These are phyloP conservation scores for Nephelium lappaceum DNA, from an alignment of 345 rosid species.

Conservation along the genomic window DNA sequence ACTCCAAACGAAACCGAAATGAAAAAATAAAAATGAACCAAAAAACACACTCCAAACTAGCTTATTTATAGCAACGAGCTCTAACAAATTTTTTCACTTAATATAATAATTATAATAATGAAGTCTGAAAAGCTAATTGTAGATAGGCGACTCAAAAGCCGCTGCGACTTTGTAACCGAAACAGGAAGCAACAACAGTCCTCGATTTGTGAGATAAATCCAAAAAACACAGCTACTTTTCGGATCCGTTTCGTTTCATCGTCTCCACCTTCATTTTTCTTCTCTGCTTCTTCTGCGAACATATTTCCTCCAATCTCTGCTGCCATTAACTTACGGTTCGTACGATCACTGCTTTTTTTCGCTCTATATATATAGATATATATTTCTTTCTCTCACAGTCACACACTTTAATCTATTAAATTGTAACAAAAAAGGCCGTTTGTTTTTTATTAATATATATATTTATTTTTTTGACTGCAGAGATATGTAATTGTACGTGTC, in stretches of 20 bases:
- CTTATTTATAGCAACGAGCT: background rate
- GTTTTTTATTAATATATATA: background rate
- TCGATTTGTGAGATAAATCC: constrained; percentile 10
- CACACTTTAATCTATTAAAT: background rate
- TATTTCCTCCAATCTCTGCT: constrained; percentile 13
- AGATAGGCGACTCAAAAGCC: constrained; percentile 13
- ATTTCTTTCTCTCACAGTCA: background rate
- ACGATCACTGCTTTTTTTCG: background rate
- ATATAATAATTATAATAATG: too few species aligned
- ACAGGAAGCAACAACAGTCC: constrained; percentile 14
- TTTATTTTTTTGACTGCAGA: background rate
- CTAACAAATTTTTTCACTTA: background rate
- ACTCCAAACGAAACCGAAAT: background rate
- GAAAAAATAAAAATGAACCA: background rate
- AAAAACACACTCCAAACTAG: background rate
- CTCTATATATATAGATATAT: background rate
- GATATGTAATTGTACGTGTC: constrained; percentile 13
- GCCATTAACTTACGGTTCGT: constrained; percentile 13
- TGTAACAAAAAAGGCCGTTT: background rate
- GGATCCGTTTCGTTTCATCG: constrained; percentile 16
- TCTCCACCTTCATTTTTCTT: constrained; percentile 7
- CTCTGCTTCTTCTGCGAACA: background rate
- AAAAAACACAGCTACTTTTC: background rate
- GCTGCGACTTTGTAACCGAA: constrained; percentile 12
- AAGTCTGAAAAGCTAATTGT: background rate